These are phyloP conservation scores for Irpex sp. DNA, from an alignment of 1,284 basidiomycete species.

Conservation along the genomic window DNA sequence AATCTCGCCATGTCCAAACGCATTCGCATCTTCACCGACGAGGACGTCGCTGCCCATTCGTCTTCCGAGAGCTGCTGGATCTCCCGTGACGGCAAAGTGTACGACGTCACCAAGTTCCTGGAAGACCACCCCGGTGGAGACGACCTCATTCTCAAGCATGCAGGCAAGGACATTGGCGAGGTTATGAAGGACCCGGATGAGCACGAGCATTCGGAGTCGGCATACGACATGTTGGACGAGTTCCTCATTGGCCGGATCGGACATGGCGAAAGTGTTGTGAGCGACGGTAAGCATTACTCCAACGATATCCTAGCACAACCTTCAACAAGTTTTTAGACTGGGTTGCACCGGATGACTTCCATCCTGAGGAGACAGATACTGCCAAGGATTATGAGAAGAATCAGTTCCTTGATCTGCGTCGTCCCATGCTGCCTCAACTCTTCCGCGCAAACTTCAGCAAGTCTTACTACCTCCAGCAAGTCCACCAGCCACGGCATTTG, in stretches of 20 bases:
- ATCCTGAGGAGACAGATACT: slow-evolving; percentile 83
- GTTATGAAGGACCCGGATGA: slow-evolving; percentile 83
- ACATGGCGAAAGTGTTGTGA: slow-evolving; percentile 69
- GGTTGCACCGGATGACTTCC: slow-evolving; percentile 84
- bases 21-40: slow-evolving; percentile 65
- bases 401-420: slow-evolving; percentile 89
- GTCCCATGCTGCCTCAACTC: slow-evolving; percentile 84
- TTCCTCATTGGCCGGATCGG: slow-evolving; percentile 82
- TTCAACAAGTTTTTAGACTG: slow-evolving; percentile 52
- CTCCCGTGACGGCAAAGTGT: slow-evolving; percentile 68
- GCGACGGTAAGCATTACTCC: slow-evolving; percentile 59
- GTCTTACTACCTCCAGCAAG: slow-evolving; percentile 93
- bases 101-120: slow-evolving; percentile 75
- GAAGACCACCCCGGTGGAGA: slow-evolving; percentile 86
- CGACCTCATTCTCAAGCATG: slow-evolving; percentile 76
- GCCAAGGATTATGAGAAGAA: slow-evolving; percentile 81
- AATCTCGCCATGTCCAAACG: slow-evolving; percentile 50
- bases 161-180: slow-evolving; percentile 79
- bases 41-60: slow-evolving; percentile 66
- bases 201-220: slow-evolving; percentile 92
- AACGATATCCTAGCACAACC: slow-evolving; percentile 3
- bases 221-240: slow-evolving; percentile 91
- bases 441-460: slow-evolving; percentile 88
- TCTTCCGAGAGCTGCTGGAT: slow-evolving; percentile 70
- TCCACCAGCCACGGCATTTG: slow-evolving; percentile 94